Evolutionary conservation across 169 alveolate species (phyloP).

Genomic region (Cyclospora cayetanensis): DNA sequence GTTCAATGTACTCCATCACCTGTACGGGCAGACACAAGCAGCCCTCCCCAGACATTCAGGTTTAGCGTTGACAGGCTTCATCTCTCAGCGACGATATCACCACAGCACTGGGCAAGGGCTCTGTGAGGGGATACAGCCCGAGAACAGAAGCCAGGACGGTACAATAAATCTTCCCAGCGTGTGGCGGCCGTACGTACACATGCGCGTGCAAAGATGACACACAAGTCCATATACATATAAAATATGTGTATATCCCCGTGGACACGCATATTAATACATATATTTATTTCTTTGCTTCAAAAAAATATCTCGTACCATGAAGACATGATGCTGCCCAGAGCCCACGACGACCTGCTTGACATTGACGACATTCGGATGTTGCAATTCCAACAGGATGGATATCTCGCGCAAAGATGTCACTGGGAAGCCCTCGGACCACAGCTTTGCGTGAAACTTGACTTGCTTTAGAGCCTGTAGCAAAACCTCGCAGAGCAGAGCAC

Average conservation of each 20-base stretch:
- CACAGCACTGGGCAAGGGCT: no score
- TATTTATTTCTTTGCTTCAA: neutral
- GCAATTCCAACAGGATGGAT: constrained; percentile 91
- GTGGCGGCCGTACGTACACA: no score
- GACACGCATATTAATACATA: neutral
- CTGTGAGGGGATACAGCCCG: no score
- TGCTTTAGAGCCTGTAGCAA: constrained; percentile 94
- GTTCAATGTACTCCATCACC: constrained; percentile 97
- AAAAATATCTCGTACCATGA: constrained; percentile 73
- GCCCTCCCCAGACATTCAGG: no score
- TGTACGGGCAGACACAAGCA: neutral
- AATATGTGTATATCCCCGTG: neutral
- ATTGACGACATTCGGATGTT: constrained; percentile 92
- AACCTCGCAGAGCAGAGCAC: neutral
- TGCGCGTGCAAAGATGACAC: no score
- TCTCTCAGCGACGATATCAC: no score
- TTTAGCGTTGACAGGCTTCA: no score
- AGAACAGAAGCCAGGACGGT: no score
- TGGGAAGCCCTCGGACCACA: constrained; percentile 93
- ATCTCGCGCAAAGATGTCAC: constrained; percentile 96
- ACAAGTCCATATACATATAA: neutral
- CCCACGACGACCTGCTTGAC: constrained; percentile 91
- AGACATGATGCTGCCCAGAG: constrained; percentile 82
- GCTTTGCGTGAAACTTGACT: constrained; percentile 87
- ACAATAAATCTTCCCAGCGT: no score